Conservation (phyloP, 768 basidiomycete species). For the Trametes villosa region DNA sequence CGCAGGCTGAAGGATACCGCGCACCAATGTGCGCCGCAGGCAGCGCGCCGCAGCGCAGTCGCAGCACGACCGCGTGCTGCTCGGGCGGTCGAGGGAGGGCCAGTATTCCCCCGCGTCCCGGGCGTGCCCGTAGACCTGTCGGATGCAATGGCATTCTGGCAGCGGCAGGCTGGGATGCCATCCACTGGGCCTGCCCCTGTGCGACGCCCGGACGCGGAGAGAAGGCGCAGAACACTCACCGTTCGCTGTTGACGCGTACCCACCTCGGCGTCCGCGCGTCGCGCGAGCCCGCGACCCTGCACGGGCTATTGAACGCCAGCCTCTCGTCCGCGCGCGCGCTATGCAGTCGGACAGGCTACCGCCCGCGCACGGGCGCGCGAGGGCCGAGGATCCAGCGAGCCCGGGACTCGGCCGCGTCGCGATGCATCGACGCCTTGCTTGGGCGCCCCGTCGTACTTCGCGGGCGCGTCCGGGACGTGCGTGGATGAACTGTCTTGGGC, state of each 20-base stretch:
- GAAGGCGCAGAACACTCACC: background rate
- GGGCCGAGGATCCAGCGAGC: conserved; percentile 14
- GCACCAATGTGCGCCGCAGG: background rate
- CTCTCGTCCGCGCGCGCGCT: background rate
- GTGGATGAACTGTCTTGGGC: background rate
- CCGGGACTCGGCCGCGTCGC: background rate
- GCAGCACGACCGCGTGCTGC: too few species aligned
- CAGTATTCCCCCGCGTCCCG: too few species aligned
- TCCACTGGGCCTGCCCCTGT: background rate
- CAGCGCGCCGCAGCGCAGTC: background rate
- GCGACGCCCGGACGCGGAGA: background rate
- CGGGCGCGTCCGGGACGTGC: background rate
- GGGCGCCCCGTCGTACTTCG: background rate
- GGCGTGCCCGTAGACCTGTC: too few species aligned
- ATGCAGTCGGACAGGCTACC: background rate
- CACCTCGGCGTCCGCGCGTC: background rate
- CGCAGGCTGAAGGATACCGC: background rate
- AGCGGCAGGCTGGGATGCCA: too few species aligned
- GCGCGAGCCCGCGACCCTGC: background rate
- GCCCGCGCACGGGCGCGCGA: background rate
- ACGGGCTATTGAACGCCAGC: background rate
- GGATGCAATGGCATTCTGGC: background rate
- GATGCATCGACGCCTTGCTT: background rate
- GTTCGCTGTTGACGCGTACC: background rate
- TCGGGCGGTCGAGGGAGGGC: too few species aligned